Conservation (phyloP, 495 filamentous ascomycete species). For the Trichoderma erinaceum region DNA sequence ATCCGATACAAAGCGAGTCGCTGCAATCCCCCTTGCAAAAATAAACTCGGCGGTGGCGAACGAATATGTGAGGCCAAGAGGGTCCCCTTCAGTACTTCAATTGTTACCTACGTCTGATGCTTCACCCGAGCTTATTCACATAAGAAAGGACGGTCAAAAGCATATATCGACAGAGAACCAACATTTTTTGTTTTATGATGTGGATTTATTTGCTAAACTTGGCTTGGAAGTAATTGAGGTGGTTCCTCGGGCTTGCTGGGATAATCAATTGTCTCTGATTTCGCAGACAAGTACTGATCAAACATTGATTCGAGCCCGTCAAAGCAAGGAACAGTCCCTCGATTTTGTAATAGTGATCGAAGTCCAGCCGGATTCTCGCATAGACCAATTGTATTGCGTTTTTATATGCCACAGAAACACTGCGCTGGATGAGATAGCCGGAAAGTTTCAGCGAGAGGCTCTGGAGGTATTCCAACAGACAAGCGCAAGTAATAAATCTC, state of each 20-base stretch:
- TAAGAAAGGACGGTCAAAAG: background rate
- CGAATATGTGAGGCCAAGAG: background rate
- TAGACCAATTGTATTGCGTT: background rate
- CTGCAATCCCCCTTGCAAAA: background rate
- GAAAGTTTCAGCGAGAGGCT: background rate
- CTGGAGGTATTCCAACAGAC: background rate
- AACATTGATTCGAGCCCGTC: background rate
- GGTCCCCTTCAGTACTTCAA: background rate
- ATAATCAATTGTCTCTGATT: conserved; percentile 17
- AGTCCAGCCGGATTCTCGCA: background rate
- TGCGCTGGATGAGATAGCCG: background rate
- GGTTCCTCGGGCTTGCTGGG: conserved; percentile 15
- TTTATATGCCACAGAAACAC: background rate
- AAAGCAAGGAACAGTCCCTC: background rate
- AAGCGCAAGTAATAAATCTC: background rate
- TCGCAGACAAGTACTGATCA: background rate
- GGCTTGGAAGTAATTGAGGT: conserved; percentile 6
- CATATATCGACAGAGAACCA: background rate
- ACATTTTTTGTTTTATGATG: background rate
- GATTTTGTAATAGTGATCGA: background rate
- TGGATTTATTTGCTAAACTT: conserved; percentile 1
- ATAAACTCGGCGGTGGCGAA: background rate
- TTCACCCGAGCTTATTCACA: background rate
- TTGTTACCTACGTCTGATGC: no score
- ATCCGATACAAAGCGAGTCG: background rate